phyloP scores from a whole-genome alignment of 345 rosid species.

The Hypericum androsaemum region DNA sequence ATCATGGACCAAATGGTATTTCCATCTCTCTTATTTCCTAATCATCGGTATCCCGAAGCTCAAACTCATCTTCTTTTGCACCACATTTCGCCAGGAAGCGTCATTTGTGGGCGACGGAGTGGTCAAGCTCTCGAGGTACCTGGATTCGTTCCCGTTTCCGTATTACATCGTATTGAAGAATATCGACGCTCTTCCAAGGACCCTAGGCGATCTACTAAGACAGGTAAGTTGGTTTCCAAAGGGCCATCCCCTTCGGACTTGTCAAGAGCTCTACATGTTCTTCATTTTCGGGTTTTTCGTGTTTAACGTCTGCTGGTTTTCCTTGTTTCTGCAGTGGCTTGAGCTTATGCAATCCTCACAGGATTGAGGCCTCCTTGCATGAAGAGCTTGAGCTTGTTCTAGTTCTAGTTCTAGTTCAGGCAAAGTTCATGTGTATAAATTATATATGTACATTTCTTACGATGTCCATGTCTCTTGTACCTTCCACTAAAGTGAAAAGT shows the following conservation, averaged over 20 bases:
- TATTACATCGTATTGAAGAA: constrained; percentile 70
- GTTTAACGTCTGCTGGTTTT: not conserved
- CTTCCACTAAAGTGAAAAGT: no score
- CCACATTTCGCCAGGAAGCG: constrained; percentile 35
- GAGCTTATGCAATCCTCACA: constrained; percentile 74
- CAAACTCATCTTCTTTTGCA: not conserved
- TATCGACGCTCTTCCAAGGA: constrained; percentile 73
- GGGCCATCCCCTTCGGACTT: not conserved
- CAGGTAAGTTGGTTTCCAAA: constrained; percentile 39
- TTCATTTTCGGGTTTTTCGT: not conserved
- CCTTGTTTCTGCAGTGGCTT: constrained; percentile 58
- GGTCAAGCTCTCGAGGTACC: constrained; percentile 40
- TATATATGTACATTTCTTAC: no score
- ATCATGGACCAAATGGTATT: constrained; percentile 51
- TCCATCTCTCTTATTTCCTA: not conserved
- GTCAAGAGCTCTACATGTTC: not conserved
- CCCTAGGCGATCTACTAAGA: constrained; percentile 77
- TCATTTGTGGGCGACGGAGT: constrained; percentile 28
- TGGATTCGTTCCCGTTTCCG: constrained; percentile 93
- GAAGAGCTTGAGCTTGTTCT: not conserved
- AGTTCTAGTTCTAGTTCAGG: no score
- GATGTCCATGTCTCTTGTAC: no score
- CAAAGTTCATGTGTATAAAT: no score
- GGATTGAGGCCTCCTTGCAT: constrained; percentile 23
- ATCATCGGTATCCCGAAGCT: not conserved